Evolutionary conservation across 140 eudicot species (phyloP), one percentile per base, ranked within the genome.

Genomic region (Anethum foeniculum): DNA sequence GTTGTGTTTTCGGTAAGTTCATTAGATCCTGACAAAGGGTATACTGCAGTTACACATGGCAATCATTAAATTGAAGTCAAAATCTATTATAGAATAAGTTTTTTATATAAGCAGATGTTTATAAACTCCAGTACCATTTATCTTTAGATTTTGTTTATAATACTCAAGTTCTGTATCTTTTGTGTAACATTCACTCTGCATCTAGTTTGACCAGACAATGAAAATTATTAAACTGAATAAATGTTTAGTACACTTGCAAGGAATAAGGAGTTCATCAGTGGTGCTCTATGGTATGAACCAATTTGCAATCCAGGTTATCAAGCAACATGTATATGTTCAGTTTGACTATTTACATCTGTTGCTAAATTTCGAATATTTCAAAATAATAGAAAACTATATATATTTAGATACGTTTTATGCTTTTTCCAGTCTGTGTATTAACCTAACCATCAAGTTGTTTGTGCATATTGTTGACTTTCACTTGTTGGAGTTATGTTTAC

Each of bases 1-100:
- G 86, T 80, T 78, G 85, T 95, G 47, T 85, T 80, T 79, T 91
- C 94, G 87, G 99, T 92, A 88, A 89, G 88, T 7, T 83, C 27
- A n/a, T 65, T 51, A 78, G 39, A 30, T 77, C 79, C 65, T 79
- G 47, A 14, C 27, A 68, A 76, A 44, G 71, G 16, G 25, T 16
- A 43, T 43, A 41, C 15, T 41, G 13, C 30, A 41, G 3, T 43
- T 74, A 0, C 46, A 4, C 56, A 43, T 43, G 11, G 11, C 2
- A 25, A 8, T n/a, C 30, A 8, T 38, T 14, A 5, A 30, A 30
- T 6, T 67, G 73, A 67, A 27, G 73, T 67, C 23, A 13, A 30
- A 67, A 11, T 67, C 23, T 4, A 13, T 67, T 2, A 67, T 13
- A 12, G 21, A 65, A 65, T 15, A 28, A 65, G 9, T 23, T 23